Conservation (phyloP, 169 alveolate genomes). For the Plasmodium reichenowi region DNA sequence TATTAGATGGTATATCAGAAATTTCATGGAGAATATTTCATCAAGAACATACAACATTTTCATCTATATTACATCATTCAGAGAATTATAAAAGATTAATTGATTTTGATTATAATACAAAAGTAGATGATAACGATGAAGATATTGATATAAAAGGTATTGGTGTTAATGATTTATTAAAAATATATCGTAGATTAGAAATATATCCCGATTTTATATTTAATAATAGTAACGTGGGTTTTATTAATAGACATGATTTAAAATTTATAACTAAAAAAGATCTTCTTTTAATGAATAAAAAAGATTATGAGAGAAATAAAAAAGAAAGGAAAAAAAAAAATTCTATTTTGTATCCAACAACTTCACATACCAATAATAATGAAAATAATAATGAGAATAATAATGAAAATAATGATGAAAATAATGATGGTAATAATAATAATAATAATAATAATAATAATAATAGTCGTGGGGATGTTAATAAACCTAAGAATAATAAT, state of each 20-base stretch:
- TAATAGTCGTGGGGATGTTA: background rate
- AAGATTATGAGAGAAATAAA: constrained; percentile 14
- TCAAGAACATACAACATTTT: constrained; percentile 49
- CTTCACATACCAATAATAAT: background rate
- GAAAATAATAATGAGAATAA: background rate
- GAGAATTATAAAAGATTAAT: constrained; percentile 40
- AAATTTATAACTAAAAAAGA: constrained; percentile 15
- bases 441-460: background rate
- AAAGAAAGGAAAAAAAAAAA: constrained; percentile 7
- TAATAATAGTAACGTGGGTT: constrained; percentile 23
- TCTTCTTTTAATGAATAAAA: constrained; percentile 23
- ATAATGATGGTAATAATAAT: background rate
- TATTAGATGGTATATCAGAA: constrained; percentile 58
- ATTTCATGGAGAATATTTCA: constrained; percentile 71
- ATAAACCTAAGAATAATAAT: background rate
- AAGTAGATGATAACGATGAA: constrained; percentile 41
- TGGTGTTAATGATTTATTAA: constrained; percentile 50
- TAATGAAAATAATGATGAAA: background rate
- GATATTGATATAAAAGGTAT: constrained; percentile 44
- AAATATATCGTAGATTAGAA: constrained; percentile 29
- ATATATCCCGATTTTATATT: constrained; percentile 45
- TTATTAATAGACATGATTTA: constrained; percentile 37
- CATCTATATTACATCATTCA: constrained; percentile 46
- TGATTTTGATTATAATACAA: constrained; percentile 53
- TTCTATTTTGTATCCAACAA: background rate